A percentile compares a stretch with the other conserved stretches of the same genome.
Conservation (phyloP, 2,329 filamentous ascomycete species). For the Didymella keratinophila region DNA sequence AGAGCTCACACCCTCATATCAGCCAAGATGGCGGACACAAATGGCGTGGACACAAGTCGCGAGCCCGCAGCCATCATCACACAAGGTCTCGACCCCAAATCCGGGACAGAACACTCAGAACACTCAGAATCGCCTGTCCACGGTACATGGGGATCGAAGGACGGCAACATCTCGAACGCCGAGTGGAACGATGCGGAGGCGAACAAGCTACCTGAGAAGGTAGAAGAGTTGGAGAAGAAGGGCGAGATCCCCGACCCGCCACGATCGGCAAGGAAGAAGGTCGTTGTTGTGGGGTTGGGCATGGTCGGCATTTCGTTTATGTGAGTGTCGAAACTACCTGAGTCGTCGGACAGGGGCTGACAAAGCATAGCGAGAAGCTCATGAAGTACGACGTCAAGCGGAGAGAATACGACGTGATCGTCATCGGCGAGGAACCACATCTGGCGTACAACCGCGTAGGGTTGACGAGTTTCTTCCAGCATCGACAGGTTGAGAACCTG, state of each 20-base stretch:
- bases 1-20: background rate
- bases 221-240: conserved; percentile 41
- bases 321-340: conserved; percentile 60
- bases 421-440: conserved; percentile 88
- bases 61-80: conserved; percentile 38
- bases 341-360: background rate
- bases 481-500: conserved; percentile 83
- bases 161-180: conserved; percentile 53
- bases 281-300: conserved; percentile 86
- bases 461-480: conserved; percentile 86
- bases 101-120: conserved; percentile 38
- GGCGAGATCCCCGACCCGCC: conserved; percentile 39
- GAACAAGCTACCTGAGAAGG: conserved; percentile 55
- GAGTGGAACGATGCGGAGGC: conserved; percentile 58
- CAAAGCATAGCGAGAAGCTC: conserved; percentile 75
- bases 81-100: conserved; percentile 44
- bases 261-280: conserved; percentile 62
- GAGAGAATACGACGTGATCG: conserved; percentile 79
- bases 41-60: background rate
- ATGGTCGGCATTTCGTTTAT: conserved; percentile 94
- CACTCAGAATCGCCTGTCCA: conserved; percentile 37
- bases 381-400: conserved; percentile 81
- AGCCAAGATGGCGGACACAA: conserved; percentile 27
- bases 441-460: conserved; percentile 92
- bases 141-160: conserved; percentile 39